Evolutionary conservation across 805 yeast species (phyloP).

Genomic region (Candida schatavii): DNA sequence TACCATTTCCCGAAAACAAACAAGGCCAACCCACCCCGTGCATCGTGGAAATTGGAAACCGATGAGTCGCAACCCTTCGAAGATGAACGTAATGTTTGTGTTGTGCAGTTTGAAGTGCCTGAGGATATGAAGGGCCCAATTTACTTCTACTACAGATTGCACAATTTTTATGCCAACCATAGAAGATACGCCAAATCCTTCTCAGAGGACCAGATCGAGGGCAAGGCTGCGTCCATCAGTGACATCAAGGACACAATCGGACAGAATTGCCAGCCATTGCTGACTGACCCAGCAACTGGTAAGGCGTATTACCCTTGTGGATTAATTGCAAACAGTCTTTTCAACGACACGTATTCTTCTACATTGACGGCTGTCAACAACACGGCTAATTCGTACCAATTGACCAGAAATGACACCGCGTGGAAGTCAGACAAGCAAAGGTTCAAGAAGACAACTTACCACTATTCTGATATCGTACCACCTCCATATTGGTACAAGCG

Average conservation of each 20-base stretch:
- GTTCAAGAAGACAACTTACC: constrained; percentile 41
- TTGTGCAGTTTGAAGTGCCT: constrained; percentile 39
- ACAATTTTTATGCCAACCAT: constrained; percentile 43
- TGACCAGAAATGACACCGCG: constrained; percentile 41
- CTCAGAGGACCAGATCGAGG: constrained; percentile 42
- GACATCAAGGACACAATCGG: constrained; percentile 41
- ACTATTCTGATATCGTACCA: constrained; percentile 36
- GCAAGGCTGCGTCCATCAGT: constrained; percentile 33
- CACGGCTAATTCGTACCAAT: constrained; percentile 23
- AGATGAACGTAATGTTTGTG: constrained; percentile 48
- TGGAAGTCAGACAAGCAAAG: constrained; percentile 38
- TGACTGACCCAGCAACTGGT: constrained; percentile 34
- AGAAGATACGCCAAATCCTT: constrained; percentile 43
- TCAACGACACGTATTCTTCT: constrained; percentile 62
- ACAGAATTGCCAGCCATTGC: constrained; percentile 43
- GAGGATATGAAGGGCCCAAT: constrained; percentile 35
- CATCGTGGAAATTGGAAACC: constrained; percentile 36
- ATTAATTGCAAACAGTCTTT: constrained; percentile 73
- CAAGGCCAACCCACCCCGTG: constrained; percentile 12
- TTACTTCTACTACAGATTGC: constrained; percentile 39
- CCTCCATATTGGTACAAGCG: constrained; percentile 46
- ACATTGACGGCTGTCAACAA: constrained; percentile 39
- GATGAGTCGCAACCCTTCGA: constrained; percentile 45
- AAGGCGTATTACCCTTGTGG: constrained; percentile 77
- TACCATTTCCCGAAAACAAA: constrained; percentile 31